Evolutionary conservation across 108 stramenopile genomes (phyloP), one percentile per base, ranked within the genome.

Genomic region (Fragilaria radians): DNA sequence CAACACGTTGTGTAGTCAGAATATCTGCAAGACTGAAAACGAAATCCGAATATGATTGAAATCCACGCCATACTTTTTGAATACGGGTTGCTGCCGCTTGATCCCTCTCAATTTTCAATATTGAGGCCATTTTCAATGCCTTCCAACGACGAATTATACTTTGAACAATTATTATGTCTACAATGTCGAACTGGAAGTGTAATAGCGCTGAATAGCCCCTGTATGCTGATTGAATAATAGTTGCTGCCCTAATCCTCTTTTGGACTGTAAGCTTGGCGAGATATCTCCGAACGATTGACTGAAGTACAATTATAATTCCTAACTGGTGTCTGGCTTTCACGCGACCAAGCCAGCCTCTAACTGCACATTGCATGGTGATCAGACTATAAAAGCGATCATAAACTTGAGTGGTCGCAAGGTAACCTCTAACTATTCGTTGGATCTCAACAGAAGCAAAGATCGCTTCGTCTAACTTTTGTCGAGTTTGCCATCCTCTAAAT

Each of bases 101-200:
- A 28, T 65, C 50, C 33, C 61, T 58, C 59, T 65, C 49, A 7
- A 24, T 54, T 46, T 22, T 33, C 32, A 60, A 24, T 27, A 1
- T 33, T 23, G 11, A 25, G 28, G 3, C 54, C 56, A 42, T 3
- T 28, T 52, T 26, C 14, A 53, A 52, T 7, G 78, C 82, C 21
- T 50, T 29, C 68, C 70, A 72, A 4, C 80, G 52, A 2, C 86
- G 65, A 18, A 54, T 70, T 14, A 84, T 48, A 56, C 81, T 90
- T 61, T 90, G 88, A 11, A 80, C 76, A 53, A 79, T 79, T 17
- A 84, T 78, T 24, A 86, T 71, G 45, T 82, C 86, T 22, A 80
- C 81, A 47, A 85, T 54, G 28, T 71, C 66, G 32, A 77, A 65
- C 50, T 80, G 76, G 56, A 66, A 82, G 2, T 70, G 34, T 32